phyloP scores from a whole-genome alignment of 805 yeast species.

The Pichia sporocuriosa region DNA sequence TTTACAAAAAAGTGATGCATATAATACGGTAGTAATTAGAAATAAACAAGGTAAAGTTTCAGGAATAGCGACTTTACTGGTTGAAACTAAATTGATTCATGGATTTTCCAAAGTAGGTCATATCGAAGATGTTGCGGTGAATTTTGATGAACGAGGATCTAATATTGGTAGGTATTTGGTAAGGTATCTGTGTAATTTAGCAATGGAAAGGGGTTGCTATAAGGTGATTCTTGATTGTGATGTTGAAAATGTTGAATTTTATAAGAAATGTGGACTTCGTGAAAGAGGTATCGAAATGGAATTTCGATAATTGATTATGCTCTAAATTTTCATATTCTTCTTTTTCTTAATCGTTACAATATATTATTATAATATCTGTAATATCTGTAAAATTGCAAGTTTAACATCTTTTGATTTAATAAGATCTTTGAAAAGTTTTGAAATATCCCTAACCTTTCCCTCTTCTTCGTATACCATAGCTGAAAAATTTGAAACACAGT shows the following conservation, averaged over 20 bases:
- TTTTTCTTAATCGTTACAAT: too few relatives aligned
- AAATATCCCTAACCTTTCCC: background rate
- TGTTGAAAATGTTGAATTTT: slow-evolving; percentile 73
- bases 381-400: slow-evolving; percentile 6
- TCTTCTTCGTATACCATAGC: slow-evolving; percentile 8
- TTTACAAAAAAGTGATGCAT: slow-evolving; percentile 54
- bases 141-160: slow-evolving; percentile 70
- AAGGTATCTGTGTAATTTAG: slow-evolving; percentile 52
- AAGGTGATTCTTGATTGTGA: slow-evolving; percentile 88
- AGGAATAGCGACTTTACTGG: slow-evolving; percentile 75
- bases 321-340: background rate
- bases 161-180: slow-evolving; percentile 69
- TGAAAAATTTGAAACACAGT: slow-evolving; percentile 7
- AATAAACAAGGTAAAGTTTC: slow-evolving; percentile 49
- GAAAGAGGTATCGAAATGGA: slow-evolving; percentile 69
- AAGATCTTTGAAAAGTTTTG: slow-evolving; percentile 7
- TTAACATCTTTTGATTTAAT: slow-evolving; percentile 6
- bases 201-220: slow-evolving; percentile 61
- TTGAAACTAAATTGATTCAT: slow-evolving; percentile 82
- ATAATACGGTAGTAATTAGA: slow-evolving; percentile 64
- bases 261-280: slow-evolving; percentile 77
- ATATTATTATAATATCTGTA: slow-evolving; percentile 3
- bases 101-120: slow-evolving; percentile 84
- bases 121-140: slow-evolving; percentile 89
- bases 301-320: slow-evolving; percentile 30